Evolutionary conservation across 2,329 filamentous ascomycete species (phyloP).

Genomic region (Pezicula rhizophila): DNA sequence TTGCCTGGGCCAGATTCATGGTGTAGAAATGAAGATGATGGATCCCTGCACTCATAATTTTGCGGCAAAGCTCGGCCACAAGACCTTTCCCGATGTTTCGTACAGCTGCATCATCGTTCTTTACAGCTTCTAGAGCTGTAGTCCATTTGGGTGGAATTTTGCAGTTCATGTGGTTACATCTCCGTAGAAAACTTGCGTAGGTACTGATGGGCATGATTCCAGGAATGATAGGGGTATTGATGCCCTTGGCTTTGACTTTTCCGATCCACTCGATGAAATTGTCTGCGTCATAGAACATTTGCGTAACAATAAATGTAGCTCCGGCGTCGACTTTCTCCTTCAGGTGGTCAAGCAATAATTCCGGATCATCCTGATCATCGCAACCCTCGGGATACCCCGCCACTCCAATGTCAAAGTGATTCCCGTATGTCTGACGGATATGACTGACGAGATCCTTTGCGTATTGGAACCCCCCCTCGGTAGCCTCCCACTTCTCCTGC

Average conservation of each 20-base stretch:
- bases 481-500: conserved; percentile 86
- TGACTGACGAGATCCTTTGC: conserved; percentile 79
- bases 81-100: conserved; percentile 82
- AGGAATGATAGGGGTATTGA: conserved; percentile 75
- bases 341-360: conserved; percentile 79
- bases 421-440: conserved; percentile 71
- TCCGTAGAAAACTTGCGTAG: conserved; percentile 83
- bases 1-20: conserved; percentile 96
- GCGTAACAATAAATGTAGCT: conserved; percentile 88
- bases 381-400: conserved; percentile 94
- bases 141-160: conserved; percentile 77
- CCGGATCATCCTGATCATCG: conserved; percentile 86
- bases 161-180: conserved; percentile 87
- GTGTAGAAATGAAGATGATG: conserved; percentile 96
- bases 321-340: conserved; percentile 97
- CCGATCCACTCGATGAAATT: conserved; percentile 89
- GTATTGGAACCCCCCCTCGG: conserved; percentile 83
- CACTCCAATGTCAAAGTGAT: conserved; percentile 96
- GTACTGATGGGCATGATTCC: conserved; percentile 95
- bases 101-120: conserved; percentile 93
- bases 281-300: conserved; percentile 99
- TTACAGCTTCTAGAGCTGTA: conserved; percentile 78
- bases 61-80: conserved; percentile 84
- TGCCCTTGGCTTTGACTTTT: conserved; percentile 79
- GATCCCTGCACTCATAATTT: conserved; percentile 72